These are phyloP conservation scores for Chrysochromulina parva DNA, from an alignment of 78 protist species.

Conservation along the genomic window DNA sequence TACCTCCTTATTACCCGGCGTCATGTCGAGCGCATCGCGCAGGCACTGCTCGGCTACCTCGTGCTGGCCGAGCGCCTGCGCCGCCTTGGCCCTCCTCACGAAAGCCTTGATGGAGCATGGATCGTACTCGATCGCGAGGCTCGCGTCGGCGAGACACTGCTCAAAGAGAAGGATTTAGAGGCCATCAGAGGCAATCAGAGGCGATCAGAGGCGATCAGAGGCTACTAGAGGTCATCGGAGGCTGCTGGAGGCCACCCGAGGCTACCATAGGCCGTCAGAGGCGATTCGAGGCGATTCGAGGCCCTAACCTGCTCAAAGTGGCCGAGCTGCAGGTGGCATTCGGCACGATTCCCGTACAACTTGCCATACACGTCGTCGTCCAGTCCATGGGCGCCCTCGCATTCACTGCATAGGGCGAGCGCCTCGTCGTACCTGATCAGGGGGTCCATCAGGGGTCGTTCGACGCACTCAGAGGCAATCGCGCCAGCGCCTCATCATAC, in stretches of 20 bases:
- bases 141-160: not conserved
- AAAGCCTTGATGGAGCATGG: conserved; percentile 11
- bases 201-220: too few relatives aligned
- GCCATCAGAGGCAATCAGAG: too few relatives aligned
- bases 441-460: not conserved
- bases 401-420: not conserved
- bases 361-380: not conserved
- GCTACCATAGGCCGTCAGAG: too few relatives aligned
- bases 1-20: not conserved
- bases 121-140: not conserved
- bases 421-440: not conserved
- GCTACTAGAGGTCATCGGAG: too few relatives aligned
- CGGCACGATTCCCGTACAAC: conserved; percentile 26
- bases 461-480: too few relatives aligned
- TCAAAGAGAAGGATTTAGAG: too few relatives aligned
- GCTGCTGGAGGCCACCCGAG: too few relatives aligned
- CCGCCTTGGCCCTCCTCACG: not conserved
- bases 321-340: not conserved
- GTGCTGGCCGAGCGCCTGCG: not conserved
- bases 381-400: not conserved
- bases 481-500: too few relatives aligned
- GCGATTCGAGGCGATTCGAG: not conserved
- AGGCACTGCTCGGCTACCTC: not conserved
- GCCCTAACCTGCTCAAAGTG: not conserved
- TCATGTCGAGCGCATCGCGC: not conserved